Evolutionary conservation across 306 rosid genomes (phyloP), one percentile per base, ranked within the genome.

Genomic region (Lathyrus sativus): DNA sequence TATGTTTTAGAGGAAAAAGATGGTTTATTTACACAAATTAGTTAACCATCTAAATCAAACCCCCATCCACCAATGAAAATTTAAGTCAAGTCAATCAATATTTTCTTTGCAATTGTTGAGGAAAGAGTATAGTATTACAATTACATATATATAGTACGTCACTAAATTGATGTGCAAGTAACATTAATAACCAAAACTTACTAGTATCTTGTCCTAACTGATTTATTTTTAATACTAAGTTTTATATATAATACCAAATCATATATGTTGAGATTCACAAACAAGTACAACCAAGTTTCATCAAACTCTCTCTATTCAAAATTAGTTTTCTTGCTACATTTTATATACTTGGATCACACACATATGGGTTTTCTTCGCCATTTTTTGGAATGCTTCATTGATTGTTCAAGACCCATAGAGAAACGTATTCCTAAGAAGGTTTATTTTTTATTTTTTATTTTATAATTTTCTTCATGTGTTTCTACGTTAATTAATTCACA

Each of bases 361-460:
- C 12, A 45, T 62, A 81, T 81, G 85, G 79, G 85, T 58, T n/a
- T 73, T 77, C 50, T 63, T 22, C 49, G 53, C 5, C 14, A 46
- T 55, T 18, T 81, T 48, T 48, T 35, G 33, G 67, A 81, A 31
- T 73, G 66, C 15, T 43, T 77, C 49, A 11, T 11, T 6, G 54
- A 6, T 42, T 72, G 37, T 55, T 5, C 63, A 49, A 14, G 2
- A 13, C 76, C 70, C 39, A 18, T 39, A 13, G 15, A 49, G 44
- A 81, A 69, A 81, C 67, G 37, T 29, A 29, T 41, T 64, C 85
- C 82, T 14, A 57, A 55, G 38, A 71, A 73, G 82, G 85, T 81
- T 62, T 62, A 29, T 11, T 45, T 53, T 1, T 10, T 10, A 3
- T 39, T 1, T 9, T 39, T 37, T 37, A 7, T 37, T 37, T 37